A percentile compares a stretch with the other conserved stretches of the same genome.
Evolutionary conservation across 208 protist genomes (phyloP).

Genomic region (Borovskyia barvae): DNA sequence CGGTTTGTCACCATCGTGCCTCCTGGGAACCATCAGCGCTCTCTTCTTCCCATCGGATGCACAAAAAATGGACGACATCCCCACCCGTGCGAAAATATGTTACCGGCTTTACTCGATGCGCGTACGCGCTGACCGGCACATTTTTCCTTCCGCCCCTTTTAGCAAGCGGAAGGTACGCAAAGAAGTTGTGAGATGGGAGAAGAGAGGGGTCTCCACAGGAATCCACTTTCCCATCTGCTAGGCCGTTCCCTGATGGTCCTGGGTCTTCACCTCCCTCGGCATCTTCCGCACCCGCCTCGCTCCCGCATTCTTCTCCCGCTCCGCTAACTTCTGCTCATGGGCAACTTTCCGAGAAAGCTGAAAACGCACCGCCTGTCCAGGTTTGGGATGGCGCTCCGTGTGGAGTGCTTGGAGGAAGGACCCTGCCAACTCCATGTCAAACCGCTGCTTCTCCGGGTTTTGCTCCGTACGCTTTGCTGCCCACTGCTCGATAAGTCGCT

Average conservation of each 20-base stretch:
- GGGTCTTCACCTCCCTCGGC: slow-evolving; percentile 28
- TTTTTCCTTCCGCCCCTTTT: no score
- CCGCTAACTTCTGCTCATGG: slow-evolving; percentile 65
- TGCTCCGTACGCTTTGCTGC: slow-evolving; percentile 61
- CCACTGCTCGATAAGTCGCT: slow-evolving; percentile 81
- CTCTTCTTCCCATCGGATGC: no score
- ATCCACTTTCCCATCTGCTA: no score
- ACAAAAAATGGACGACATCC: no score
- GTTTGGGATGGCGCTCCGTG: slow-evolving; percentile 71
- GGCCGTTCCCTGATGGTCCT: slow-evolving; percentile 32
- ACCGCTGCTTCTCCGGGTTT: slow-evolving; percentile 82
- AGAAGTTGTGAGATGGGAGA: no score
- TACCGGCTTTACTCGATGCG: no score
- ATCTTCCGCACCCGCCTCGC: slow-evolving; percentile 39
- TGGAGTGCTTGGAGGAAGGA: slow-evolving; percentile 87
- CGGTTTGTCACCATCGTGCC: no score
- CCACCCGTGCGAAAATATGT: no score
- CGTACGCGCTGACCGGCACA: no score
- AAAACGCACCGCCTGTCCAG: slow-evolving; percentile 60
- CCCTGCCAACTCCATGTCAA: slow-evolving; percentile 87
- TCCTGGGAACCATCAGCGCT: no score
- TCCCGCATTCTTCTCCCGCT: slow-evolving; percentile 42
- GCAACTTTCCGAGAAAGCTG: slow-evolving; percentile 77
- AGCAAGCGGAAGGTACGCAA: no score
- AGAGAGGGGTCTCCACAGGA: no score